Percentiles rank a stretch among this genome's conserved stretches.
These are phyloP conservation scores for Venturia carpophila DNA, from an alignment of 2,329 filamentous ascomycete species.

Conservation along the genomic window DNA sequence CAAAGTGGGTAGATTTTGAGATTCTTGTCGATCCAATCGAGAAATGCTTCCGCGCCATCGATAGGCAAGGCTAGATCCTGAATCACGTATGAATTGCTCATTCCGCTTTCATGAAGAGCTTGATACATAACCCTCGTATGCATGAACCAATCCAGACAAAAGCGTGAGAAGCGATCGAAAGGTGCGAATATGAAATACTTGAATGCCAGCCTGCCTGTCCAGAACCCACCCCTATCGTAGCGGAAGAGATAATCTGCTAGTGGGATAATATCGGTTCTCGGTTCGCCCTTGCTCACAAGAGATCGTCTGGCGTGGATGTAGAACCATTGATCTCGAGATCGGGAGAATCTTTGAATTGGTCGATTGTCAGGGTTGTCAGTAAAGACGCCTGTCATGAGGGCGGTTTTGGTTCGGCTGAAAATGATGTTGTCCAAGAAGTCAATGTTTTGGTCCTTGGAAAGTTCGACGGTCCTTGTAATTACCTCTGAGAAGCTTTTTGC, in stretches of 20 bases:
- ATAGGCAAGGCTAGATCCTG: conserved; percentile 52
- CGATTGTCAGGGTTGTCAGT: conserved; percentile 19
- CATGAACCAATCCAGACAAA: conserved; percentile 51
- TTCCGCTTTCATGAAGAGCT: conserved; percentile 54
- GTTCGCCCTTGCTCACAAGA: conserved; percentile 26
- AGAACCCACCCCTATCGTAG: conserved; percentile 63
- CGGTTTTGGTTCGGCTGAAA: conserved; percentile 37
- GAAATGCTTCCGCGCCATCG: conserved; percentile 36
- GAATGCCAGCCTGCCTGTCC: conserved; percentile 57
- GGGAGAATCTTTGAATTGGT: conserved; percentile 32
- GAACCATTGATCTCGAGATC: conserved; percentile 43
- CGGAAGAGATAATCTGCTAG: conserved; percentile 62
- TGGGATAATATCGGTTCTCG: conserved; percentile 45
- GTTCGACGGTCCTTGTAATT: conserved; percentile 30
- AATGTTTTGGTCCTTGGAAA: conserved; percentile 30
- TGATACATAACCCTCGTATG: conserved; percentile 59
- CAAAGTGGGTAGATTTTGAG: conserved; percentile 42
- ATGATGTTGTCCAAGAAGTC: conserved; percentile 46
- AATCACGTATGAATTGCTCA: conserved; percentile 54
- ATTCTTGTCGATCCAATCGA: conserved; percentile 34
- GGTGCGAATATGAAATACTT: conserved; percentile 53
- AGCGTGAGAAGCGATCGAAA: conserved; percentile 55
- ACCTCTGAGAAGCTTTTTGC: conserved; percentile 37
- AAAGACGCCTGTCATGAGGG: conserved; percentile 39
- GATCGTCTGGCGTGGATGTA: conserved; percentile 38